These are phyloP conservation scores for Funneliformis geosporum DNA, from an alignment of 192 early-diverging fungal genomes.

Conservation along the genomic window DNA sequence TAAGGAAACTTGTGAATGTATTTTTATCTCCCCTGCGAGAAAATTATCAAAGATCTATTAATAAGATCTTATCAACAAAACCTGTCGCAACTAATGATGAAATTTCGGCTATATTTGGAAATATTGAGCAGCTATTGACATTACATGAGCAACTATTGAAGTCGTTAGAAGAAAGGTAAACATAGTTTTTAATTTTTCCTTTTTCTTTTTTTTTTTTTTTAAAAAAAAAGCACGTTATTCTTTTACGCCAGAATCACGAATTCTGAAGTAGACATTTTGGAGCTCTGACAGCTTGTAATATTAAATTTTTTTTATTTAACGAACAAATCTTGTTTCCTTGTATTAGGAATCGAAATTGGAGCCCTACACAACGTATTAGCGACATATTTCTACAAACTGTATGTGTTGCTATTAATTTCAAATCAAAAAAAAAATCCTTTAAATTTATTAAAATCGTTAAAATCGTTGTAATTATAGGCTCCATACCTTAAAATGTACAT, in stretches of 20 bases:
- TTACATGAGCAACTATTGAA: conserved; percentile 28
- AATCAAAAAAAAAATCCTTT: not conserved
- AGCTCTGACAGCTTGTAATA: not conserved
- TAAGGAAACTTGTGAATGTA: conserved; percentile 68
- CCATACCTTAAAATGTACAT: conserved; percentile 85
- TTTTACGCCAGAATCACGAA: too few relatives aligned
- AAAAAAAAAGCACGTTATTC: too few relatives aligned
- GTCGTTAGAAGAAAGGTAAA: conserved; percentile 29
- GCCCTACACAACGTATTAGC: conserved; percentile 17
- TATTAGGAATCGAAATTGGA: conserved; percentile 1
- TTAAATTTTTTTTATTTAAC: too few relatives aligned
- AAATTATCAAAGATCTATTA: conserved; percentile 36
- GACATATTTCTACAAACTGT: conserved; percentile 30
- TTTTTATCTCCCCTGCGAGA: conserved; percentile 46
- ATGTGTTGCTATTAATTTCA: not conserved
- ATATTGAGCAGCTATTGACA: conserved; percentile 13
- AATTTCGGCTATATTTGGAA: conserved; percentile 26
- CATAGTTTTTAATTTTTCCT: conserved; percentile 3
- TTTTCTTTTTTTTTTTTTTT: too few relatives aligned
- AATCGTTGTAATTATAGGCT: conserved; percentile 8
- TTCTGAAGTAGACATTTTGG: too few relatives aligned
- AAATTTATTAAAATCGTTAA: not conserved
- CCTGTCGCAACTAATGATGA: conserved; percentile 23
- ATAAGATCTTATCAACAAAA: conserved; percentile 20
- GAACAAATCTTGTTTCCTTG: not conserved